A percentile compares a stretch with the other conserved stretches of the same genome.
These are phyloP conservation scores for Saccharomycopsis microspora DNA, from an alignment of 805 yeast species.

Conservation along the genomic window DNA sequence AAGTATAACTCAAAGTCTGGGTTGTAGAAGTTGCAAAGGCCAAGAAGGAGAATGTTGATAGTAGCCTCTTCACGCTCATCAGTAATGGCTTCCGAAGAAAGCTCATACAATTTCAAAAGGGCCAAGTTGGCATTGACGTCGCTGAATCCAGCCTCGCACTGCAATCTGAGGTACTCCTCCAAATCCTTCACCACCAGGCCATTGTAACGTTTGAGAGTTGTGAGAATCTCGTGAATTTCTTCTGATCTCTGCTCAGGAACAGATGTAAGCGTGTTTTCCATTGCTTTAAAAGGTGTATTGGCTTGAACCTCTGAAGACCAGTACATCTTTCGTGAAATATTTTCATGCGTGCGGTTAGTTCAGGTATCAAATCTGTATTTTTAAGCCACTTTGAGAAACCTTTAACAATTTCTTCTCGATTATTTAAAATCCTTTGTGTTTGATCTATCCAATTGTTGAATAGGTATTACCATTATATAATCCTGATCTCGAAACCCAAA, in stretches of 20 bases:
- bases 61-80: constrained; percentile 29
- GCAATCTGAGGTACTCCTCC: constrained; percentile 32
- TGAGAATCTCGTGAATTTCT: constrained; percentile 27
- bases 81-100: constrained; percentile 24
- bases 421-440: too few species aligned
- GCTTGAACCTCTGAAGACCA: too few species aligned
- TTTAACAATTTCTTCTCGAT: too few species aligned
- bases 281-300: neutral
- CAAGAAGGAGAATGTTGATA: constrained; percentile 28
- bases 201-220: constrained; percentile 33
- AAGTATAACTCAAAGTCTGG: constrained; percentile 33
- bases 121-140: constrained; percentile 36
- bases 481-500: too few species aligned
- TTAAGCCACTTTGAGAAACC: too few species aligned
- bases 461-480: too few species aligned
- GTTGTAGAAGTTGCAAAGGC: constrained; percentile 29
- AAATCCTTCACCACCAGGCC: constrained; percentile 30
- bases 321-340: too few species aligned
- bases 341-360: too few species aligned
- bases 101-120: constrained; percentile 30
- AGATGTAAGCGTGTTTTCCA: constrained; percentile 24
- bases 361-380: too few species aligned
- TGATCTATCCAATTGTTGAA: too few species aligned
- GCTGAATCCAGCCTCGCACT: constrained; percentile 26
- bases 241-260: constrained; percentile 30